Conservation (phyloP, 768 basidiomycete species). For the Boletus bicolor region DNA sequence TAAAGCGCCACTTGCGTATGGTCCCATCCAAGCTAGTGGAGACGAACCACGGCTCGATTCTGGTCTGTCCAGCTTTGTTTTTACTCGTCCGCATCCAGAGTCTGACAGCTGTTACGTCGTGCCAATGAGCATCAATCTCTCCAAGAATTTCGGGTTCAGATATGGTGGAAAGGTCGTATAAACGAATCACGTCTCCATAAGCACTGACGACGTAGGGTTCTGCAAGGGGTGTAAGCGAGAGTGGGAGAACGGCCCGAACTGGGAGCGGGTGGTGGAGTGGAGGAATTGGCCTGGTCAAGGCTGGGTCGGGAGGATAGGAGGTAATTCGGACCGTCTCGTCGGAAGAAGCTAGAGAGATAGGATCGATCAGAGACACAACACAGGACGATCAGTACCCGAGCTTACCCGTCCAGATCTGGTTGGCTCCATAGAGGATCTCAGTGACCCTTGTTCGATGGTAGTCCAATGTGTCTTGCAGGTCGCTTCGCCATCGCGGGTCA, state of each 20-base stretch:
- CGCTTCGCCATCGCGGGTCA: constrained; percentile 48
- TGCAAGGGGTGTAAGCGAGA: constrained; percentile 56
- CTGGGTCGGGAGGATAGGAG: constrained; percentile 37
- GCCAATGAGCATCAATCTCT: constrained; percentile 84
- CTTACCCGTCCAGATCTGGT: constrained; percentile 86
- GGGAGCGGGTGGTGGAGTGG: constrained; percentile 59
- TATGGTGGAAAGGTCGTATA: constrained; percentile 71
- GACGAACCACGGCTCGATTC: constrained; percentile 75
- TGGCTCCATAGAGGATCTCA: constrained; percentile 62
- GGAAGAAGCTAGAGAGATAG: constrained; percentile 61
- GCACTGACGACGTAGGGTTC: constrained; percentile 81
- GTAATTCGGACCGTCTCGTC: constrained; percentile 80
- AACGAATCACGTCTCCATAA: constrained; percentile 76
- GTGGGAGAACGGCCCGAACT: constrained; percentile 72
- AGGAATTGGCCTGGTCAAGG: constrained; percentile 39
- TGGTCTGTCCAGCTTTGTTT: constrained; percentile 44
- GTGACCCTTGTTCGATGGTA: constrained; percentile 85
- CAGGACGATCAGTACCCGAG: background rate
- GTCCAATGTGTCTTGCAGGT: constrained; percentile 51
- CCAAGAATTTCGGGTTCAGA: constrained; percentile 69
- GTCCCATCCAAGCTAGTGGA: constrained; percentile 86
- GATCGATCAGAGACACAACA: background rate
- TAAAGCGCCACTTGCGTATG: constrained; percentile 78
- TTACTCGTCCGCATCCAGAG: constrained; percentile 61
- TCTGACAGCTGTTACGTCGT: constrained; percentile 75